phyloP scores from a whole-genome alignment of 345 rosid genomes.

The Moringa oleifera region DNA sequence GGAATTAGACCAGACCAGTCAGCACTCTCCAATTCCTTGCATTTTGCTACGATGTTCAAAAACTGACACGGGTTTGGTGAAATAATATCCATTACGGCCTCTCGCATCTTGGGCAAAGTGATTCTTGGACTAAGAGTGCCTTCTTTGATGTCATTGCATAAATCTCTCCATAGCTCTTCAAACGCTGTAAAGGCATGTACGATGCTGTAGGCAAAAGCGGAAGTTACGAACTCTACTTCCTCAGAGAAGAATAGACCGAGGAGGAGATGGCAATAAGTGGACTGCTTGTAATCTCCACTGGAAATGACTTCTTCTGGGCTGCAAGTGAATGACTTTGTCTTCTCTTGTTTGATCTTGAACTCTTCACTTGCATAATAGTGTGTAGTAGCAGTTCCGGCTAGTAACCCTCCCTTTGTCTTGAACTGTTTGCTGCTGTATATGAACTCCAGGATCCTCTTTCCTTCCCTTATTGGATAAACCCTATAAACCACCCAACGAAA shows the following conservation, averaged over 20 bases:
- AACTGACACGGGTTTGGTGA: conserved; percentile 56
- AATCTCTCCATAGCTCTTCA: conserved; percentile 73
- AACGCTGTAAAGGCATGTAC: conserved; percentile 74
- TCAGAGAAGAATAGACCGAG: conserved; percentile 62
- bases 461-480: conserved; percentile 68
- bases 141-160: conserved; percentile 53
- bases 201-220: conserved; percentile 77
- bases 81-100: conserved; percentile 52
- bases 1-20: conserved; percentile 63
- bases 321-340: conserved; percentile 68
- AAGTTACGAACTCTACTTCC: conserved; percentile 68
- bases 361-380: conserved; percentile 88
- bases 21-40: conserved; percentile 34
- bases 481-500: too few relatives aligned
- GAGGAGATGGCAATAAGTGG: conserved; percentile 88
- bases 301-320: conserved; percentile 81
- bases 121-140: conserved; percentile 55
- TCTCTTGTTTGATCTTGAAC: conserved; percentile 71
- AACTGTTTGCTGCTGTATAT: conserved; percentile 78
- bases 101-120: conserved; percentile 43
- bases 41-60: conserved; percentile 36
- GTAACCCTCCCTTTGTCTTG: conserved; percentile 69
- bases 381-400: conserved; percentile 83
- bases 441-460: conserved; percentile 83
- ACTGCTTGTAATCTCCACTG: conserved; percentile 71